These are phyloP conservation scores for Apiospora malaysiana DNA, from an alignment of 2,329 filamentous ascomycete genomes.

Conservation along the genomic window DNA sequence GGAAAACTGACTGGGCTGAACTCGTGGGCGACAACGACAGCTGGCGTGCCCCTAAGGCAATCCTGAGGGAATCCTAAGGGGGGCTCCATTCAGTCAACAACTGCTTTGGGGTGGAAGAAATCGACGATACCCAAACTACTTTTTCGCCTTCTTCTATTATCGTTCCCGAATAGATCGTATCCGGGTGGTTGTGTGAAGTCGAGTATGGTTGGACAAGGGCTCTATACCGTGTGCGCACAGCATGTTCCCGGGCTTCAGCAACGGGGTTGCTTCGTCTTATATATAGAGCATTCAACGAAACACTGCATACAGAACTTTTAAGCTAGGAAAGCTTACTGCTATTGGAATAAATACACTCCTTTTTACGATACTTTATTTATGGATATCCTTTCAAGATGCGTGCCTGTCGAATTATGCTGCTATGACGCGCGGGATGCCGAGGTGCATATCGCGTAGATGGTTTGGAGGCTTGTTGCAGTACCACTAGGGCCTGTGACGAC, in stretches of 20 bases:
- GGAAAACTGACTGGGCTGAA: not conserved
- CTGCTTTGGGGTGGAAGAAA: conserved; percentile 13
- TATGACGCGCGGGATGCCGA: conserved; percentile 7
- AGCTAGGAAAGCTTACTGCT: conserved; percentile 15
- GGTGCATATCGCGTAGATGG: not conserved
- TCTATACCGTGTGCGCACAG: not conserved
- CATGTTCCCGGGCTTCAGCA: not conserved
- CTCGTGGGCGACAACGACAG: not conserved
- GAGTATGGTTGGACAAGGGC: conserved; percentile 4
- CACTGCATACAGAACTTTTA: conserved; percentile 7
- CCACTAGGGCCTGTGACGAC: conserved; percentile 19
- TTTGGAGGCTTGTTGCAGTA: not conserved
- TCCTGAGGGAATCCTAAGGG: too few species aligned
- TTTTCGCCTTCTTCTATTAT: not conserved
- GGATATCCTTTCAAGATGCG: not conserved
- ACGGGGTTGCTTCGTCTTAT: conserved; percentile 15
- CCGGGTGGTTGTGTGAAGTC: conserved; percentile 8
- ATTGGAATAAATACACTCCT: conserved; percentile 18
- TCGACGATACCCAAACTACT: conserved; percentile 9
- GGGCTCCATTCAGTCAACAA: conserved; percentile 15
- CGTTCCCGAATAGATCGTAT: not conserved
- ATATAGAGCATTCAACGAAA: conserved; percentile 12
- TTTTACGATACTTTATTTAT: conserved; percentile 9
- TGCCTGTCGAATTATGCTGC: not conserved
- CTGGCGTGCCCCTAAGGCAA: not conserved